Conservation (phyloP, 2,329 filamentous ascomycete species). For the Fusarium zealandicum region DNA sequence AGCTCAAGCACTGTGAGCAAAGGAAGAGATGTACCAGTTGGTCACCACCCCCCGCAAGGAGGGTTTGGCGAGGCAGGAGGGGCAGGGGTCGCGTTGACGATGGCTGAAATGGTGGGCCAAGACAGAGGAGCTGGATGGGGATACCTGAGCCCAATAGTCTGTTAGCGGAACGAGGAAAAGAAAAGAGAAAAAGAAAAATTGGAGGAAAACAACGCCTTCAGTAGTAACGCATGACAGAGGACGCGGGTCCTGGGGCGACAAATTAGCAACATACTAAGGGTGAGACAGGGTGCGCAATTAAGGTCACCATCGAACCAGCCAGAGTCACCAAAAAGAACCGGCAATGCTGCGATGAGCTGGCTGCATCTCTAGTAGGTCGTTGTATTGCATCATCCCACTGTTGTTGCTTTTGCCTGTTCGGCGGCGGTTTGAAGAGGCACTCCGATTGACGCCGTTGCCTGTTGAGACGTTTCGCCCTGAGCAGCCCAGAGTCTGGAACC, state of each 20-base stretch:
- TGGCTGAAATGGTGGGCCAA: slow-evolving; percentile 38
- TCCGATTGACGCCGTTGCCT: slow-evolving; percentile 10
- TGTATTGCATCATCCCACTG: slow-evolving; percentile 37
- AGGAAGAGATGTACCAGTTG: slow-evolving; percentile 1
- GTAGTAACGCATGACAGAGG: slow-evolving; percentile 32
- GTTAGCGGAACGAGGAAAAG: slow-evolving; percentile 17
- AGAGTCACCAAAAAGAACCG: slow-evolving; percentile 31
- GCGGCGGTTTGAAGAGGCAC: slow-evolving; percentile 16
- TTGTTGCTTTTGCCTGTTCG: slow-evolving; percentile 31
- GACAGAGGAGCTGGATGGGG: slow-evolving; percentile 18
- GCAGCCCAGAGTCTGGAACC: slow-evolving; percentile 12
- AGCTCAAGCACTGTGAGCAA: slow-evolving; percentile 5
- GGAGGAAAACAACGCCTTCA: slow-evolving; percentile 28
- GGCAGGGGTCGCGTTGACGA: slow-evolving; percentile 33
- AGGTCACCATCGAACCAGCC: slow-evolving; percentile 28
- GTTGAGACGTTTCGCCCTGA: slow-evolving; percentile 12
- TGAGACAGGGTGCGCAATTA: slow-evolving; percentile 38
- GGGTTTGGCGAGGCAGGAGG: slow-evolving; percentile 7
- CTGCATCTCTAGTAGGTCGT: slow-evolving; percentile 27
- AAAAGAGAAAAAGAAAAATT: slow-evolving; percentile 25
- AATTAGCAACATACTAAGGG: slow-evolving; percentile 23
- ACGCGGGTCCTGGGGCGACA: slow-evolving; percentile 26
- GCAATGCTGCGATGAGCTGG: slow-evolving; percentile 26
- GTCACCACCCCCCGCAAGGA: slow-evolving; percentile 13
- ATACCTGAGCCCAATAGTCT: slow-evolving; percentile 29